phyloP scores from a whole-genome alignment of 768 basidiomycete species.

The Xanthoconium purpureum region DNA sequence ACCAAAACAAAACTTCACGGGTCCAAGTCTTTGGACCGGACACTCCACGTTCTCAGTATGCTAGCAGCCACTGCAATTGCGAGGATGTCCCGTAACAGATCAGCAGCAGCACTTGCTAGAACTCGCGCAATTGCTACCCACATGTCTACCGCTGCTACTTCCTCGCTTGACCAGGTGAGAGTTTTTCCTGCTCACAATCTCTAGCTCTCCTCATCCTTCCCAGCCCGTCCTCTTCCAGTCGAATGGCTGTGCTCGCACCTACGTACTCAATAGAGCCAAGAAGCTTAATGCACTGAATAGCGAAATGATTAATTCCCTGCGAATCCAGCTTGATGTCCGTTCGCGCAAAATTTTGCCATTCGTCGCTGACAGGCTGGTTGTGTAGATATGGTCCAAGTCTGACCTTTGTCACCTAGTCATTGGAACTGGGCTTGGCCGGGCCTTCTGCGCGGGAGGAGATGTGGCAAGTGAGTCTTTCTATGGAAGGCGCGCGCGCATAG shows the following conservation, averaged over 20 bases:
- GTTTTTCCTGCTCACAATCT: background rate
- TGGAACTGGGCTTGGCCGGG: constrained; percentile 65
- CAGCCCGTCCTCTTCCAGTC: constrained; percentile 68
- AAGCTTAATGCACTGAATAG: constrained; percentile 83
- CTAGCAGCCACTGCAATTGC: constrained; percentile 23
- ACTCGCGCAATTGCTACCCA: constrained; percentile 33
- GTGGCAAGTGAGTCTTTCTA: constrained; percentile 64
- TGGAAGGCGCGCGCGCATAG: background rate
- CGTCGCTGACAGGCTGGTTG: constrained; percentile 2
- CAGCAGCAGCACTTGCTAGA: constrained; percentile 28
- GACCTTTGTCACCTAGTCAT: constrained; percentile 71
- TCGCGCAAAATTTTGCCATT: background rate
- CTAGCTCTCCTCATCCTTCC: constrained; percentile 19
- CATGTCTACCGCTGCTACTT: constrained; percentile 29
- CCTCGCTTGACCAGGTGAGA: constrained; percentile 26
- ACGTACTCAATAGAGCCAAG: constrained; percentile 72
- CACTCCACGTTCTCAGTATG: constrained; percentile 20
- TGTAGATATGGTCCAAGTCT: constrained; percentile 72
- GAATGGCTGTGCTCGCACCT: constrained; percentile 58
- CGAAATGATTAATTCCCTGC: constrained; percentile 70
- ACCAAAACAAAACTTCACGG: background rate
- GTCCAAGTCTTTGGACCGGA: background rate
- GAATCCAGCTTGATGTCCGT: constrained; percentile 72
- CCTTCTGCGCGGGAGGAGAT: constrained; percentile 95
- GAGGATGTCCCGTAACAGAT: constrained; percentile 30